Evolutionary conservation across 176 grass and related monocot species (phyloP).

Genomic region (Pharus latifolius): DNA sequence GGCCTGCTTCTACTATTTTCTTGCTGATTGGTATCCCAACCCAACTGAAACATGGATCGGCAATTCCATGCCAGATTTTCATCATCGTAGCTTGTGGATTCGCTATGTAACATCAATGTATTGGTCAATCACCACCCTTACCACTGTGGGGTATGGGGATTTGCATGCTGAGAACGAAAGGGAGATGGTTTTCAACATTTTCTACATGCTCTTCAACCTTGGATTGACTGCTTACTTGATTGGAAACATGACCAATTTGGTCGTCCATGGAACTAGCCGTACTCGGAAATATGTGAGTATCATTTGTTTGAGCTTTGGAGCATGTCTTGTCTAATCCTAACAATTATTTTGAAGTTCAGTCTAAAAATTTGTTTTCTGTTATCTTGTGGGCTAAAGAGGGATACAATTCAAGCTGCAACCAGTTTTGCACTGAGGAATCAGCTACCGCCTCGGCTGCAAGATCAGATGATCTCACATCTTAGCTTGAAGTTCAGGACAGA

Average conservation of each 20-base stretch:
- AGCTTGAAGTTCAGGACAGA: conserved; percentile 96
- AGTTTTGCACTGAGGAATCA: conserved; percentile 88
- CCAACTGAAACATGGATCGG: conserved; percentile 78
- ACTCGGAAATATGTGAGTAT: conserved; percentile 89
- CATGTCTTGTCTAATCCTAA: neutral
- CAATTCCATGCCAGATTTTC: conserved; percentile 72
- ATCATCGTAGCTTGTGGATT: conserved; percentile 49
- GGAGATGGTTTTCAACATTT: conserved; percentile 87
- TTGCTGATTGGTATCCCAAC: conserved; percentile 66
- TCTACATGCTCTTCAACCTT: conserved; percentile 99
- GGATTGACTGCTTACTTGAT: conserved; percentile 98
- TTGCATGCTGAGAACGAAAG: conserved; percentile 82
- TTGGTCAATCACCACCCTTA: conserved; percentile 98
- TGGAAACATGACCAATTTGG: conserved; percentile 99
- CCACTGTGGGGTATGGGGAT: conserved; percentile 95
- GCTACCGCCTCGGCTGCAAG: conserved; percentile 73
- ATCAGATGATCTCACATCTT: conserved; percentile 98
- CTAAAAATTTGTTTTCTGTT: conserved; percentile 4
- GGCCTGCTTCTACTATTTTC: conserved; percentile 92
- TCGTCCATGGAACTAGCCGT: conserved; percentile 87
- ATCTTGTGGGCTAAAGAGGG: conserved; percentile 49
- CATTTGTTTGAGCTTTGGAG: neutral
- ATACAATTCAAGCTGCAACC: conserved; percentile 96
- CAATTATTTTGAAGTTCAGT: neutral
- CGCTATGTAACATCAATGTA: conserved; percentile 88